Base-by-base conservation (phyloP, 2,329 filamentous ascomycete species). In the Trichoderma sp. region DNA sequence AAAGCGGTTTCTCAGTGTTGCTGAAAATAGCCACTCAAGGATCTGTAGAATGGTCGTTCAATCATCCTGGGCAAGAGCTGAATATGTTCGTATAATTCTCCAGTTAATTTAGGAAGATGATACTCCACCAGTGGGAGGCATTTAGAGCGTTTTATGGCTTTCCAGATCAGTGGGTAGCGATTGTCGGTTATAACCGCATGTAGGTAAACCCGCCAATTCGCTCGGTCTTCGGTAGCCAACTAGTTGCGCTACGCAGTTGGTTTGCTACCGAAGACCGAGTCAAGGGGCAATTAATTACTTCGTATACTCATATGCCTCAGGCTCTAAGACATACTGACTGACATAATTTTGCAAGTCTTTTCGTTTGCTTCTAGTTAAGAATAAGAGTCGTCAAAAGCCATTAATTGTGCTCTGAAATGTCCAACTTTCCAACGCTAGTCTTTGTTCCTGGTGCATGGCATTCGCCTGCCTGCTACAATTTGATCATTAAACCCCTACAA, bases 391-490 rank as follows among this genome's bases (percentile, higher is more conserved):
- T 21, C n/a, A 53, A 9, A 26, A 65, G n/a, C 21, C 6, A 12
- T 65, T 36, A 56, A 12, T 36, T 12, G 43, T 51, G 32, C 21
- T 53, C 47, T 34, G 43, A 53, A 18, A 65, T 65, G 63, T 32
- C 47, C 12, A 32, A 53, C 30, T 24, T 65, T 18, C 63, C 63
- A 34, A 65, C 63, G n/a, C 43, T 65, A 32, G 63, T 65, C 28
- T 65, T 65, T 9, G 36, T 65, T 24, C 63, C 63, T 7, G 63
- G 63, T 26, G 63, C 63, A 34, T 65, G 63, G 63, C 63, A 65
- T 26, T 7, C 6, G 9, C 15, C 63, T 56, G 30, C 43, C 7
- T 65, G 63, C 43, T 65, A 65, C 47, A 36, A 51, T 26, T 32
- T 34, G 43, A 32, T 65, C 30, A 65, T 65, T 30, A 34, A 65